Evolutionary conservation across 169 alveolate species (phyloP).

Genomic region (Plasmodium relictum): DNA sequence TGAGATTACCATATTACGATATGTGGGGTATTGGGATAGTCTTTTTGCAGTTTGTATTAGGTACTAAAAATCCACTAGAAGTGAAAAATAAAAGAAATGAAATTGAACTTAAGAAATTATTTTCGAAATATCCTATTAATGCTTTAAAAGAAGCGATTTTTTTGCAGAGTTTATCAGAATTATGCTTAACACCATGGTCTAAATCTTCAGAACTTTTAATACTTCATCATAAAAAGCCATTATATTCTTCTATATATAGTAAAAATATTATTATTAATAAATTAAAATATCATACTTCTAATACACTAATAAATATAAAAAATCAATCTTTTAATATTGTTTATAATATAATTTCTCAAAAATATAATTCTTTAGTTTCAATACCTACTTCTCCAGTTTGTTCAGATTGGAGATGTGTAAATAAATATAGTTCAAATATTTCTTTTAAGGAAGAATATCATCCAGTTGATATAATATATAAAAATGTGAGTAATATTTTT

Average conservation of each 20-base stretch:
- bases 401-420: slow-evolving; percentile 32
- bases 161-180: slow-evolving; percentile 62
- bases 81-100: slow-evolving; percentile 68
- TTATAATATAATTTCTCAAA: slow-evolving; percentile 10
- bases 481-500: neutral
- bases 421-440: neutral
- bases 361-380: slow-evolving; percentile 18
- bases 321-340: neutral
- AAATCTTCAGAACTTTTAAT: slow-evolving; percentile 14
- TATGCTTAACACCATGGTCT: slow-evolving; percentile 57
- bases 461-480: neutral
- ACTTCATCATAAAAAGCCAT: neutral
- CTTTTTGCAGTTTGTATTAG: slow-evolving; percentile 62
- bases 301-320: slow-evolving; percentile 24
- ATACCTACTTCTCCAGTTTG: slow-evolving; percentile 50
- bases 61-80: slow-evolving; percentile 70
- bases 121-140: slow-evolving; percentile 49
- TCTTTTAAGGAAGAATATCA: neutral
- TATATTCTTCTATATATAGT: slow-evolving; percentile 26
- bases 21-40: slow-evolving; percentile 73
- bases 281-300: neutral
- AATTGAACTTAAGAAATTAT: slow-evolving; percentile 17
- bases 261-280: slow-evolving; percentile 37
- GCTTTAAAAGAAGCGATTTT: slow-evolving; percentile 61
- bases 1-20: slow-evolving; percentile 67